Evolutionary conservation across 345 rosid genomes (phyloP).

Genomic region (Conringia planisiliqua): DNA sequence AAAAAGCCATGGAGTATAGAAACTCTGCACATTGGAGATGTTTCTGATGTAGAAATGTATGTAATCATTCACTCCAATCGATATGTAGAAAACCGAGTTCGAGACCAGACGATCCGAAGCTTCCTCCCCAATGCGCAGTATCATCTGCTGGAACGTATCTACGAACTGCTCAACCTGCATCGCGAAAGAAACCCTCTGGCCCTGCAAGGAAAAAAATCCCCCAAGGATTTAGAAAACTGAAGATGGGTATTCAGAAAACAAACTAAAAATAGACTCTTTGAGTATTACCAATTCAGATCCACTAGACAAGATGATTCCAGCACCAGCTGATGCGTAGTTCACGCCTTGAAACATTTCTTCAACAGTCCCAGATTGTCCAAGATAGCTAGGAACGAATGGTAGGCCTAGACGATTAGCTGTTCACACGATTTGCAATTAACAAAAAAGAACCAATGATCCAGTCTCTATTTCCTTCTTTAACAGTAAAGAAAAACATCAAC

Average conservation of each 20-base stretch:
- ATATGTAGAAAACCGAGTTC: constrained; percentile 64
- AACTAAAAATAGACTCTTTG: neutral
- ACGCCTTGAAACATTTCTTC: constrained; percentile 73
- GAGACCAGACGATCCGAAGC: constrained; percentile 51
- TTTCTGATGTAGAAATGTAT: constrained; percentile 86
- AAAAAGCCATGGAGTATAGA: constrained; percentile 83
- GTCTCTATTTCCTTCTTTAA: neutral
- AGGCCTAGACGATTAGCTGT: constrained; percentile 72
- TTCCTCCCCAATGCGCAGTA: constrained; percentile 59
- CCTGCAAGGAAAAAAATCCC: constrained; percentile 38
- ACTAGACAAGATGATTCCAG: constrained; percentile 79
- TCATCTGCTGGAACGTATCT: constrained; percentile 74
- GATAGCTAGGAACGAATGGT: constrained; percentile 85
- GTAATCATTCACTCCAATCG: constrained; percentile 84
- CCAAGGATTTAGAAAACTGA: neutral
- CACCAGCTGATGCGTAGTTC: constrained; percentile 85
- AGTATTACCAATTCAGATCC: constrained; percentile 74
- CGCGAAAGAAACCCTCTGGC: constrained; percentile 76
- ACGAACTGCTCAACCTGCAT: constrained; percentile 86
- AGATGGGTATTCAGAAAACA: neutral
- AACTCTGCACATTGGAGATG: constrained; percentile 62
- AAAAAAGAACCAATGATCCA: constrained; percentile 3
- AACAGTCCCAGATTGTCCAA: constrained; percentile 60
- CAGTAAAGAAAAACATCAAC: neutral
- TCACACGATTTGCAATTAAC: neutral